Conservation (phyloP, 73 alveolate species). For the Paraurostyla sp. region DNA sequence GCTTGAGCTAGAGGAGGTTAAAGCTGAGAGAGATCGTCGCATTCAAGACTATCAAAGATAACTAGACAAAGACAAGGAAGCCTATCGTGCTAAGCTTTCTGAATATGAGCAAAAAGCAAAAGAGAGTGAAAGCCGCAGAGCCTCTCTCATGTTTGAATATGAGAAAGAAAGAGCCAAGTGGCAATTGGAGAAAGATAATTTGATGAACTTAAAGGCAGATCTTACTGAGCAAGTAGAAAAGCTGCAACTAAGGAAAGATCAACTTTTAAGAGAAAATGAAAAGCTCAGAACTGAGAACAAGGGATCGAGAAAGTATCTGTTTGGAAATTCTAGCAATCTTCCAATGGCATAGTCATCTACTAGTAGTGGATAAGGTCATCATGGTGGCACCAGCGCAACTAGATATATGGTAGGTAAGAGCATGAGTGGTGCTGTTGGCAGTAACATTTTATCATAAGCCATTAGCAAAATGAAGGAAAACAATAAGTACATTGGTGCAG, state of each 20-base stretch:
- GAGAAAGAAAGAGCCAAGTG: constrained; percentile 90
- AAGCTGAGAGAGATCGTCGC: constrained; percentile 75
- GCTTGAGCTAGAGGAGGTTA: constrained; percentile 65
- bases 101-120: constrained; percentile 75
- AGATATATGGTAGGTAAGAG: constrained; percentile 50
- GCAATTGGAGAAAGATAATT: constrained; percentile 81
- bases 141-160: constrained; percentile 70
- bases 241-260: constrained; percentile 77
- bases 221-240: constrained; percentile 67
- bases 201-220: constrained; percentile 60
- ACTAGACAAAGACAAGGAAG: constrained; percentile 72
- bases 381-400: constrained; percentile 1
- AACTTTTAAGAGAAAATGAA: constrained; percentile 80
- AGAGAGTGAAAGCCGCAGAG: constrained; percentile 80
- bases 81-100: constrained; percentile 56
- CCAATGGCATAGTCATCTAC: not conserved
- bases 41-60: constrained; percentile 63
- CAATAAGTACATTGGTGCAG: constrained; percentile 13
- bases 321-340: not conserved
- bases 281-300: constrained; percentile 76
- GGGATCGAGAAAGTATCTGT: constrained; percentile 57
- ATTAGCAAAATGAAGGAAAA: not conserved
- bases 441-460: not conserved
- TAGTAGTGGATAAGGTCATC: not conserved
- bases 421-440: not conserved